Evolutionary conservation across 2,329 filamentous ascomycete species (phyloP), one percentile per base, ranked within the genome.

Genomic region (Microdochium trichocladiopsis): DNA sequence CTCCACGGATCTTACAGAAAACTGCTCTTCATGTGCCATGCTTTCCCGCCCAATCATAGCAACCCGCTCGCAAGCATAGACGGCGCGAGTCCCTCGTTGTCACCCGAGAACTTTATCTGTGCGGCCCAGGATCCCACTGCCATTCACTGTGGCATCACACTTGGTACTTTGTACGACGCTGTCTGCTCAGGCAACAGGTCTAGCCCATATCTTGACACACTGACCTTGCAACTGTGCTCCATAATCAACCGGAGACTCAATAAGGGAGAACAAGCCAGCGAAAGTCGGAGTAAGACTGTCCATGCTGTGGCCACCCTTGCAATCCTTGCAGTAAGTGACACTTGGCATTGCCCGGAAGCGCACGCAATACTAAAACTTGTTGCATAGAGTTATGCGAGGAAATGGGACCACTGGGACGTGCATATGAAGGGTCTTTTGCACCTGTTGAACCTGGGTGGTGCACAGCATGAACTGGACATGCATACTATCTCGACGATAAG

Each of bases 331-430:
- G 55, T 56, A 56, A 12, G 55, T 23, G 18, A 25, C 8, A 25
- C 24, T 25, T 52, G 1, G 10, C 18, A 31, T 10, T 6, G 6
- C 10, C 18, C 16, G 31, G 28, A 22, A 10, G 50, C 16, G 10
- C 11, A 22, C 10, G 10, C 33, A 4, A 33, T 25, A 22, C 25
- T 25, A 45, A 16, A 31, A 51, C 24, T 22, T 18, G 11, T 37
- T 43, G 2, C 45, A 51, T 25, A 66, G 63, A 60, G 60, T n/a
- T 66, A 66, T 21, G 61, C 65, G 8, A 66, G 67, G 16, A 62
- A 67, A 18, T 61, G 68, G 48, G 66, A 70, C 48, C 67, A 71
- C 53, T 71, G 69, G 69, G 59, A 67, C 49, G 54, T 70, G 14
- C 68, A 71, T 33, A 70, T 71, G 66, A 59, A 59, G 28, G 68